Percentiles rank a stretch among this genome's conserved stretches.
These are phyloP conservation scores for Acanthamoeba castellanii DNA, from an alignment of 208 protist species.

Conservation along the genomic window DNA sequence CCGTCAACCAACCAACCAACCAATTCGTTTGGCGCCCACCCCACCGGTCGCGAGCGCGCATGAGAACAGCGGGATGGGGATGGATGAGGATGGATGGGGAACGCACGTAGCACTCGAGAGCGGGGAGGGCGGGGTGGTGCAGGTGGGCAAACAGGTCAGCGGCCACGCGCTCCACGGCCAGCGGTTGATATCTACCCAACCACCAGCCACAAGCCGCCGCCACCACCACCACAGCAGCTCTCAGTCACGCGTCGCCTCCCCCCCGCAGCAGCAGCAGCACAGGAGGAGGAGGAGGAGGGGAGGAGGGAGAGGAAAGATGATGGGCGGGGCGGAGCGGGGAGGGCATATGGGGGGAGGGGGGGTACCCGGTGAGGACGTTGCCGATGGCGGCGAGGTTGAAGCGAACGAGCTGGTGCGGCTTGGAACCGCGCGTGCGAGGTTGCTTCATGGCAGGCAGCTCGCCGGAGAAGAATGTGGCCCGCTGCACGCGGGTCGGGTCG, in stretches of 20 bases:
- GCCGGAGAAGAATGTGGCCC: constrained; percentile 7
- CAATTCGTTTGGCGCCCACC: no score
- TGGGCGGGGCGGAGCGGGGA: no score
- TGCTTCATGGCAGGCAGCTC: constrained; percentile 9
- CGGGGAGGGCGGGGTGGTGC: constrained; percentile 12
- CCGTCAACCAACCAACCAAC: no score
- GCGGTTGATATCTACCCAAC: neutral
- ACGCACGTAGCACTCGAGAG: constrained; percentile 19
- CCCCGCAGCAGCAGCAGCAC: neutral
- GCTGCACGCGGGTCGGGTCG: constrained; percentile 91
- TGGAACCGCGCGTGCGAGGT: constrained; percentile 33
- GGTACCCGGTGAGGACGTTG: neutral
- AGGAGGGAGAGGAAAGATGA: neutral
- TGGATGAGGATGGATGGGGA: neutral
- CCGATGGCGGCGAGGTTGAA: neutral
- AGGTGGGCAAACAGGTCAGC: constrained; percentile 39
- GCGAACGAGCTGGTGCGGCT: constrained; percentile 38
- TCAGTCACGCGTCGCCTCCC: no score
- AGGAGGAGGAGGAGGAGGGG: neutral
- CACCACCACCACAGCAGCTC: no score
- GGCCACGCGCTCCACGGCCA: neutral
- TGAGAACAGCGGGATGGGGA: neutral
- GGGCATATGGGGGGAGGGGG: no score
- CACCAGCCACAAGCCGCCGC: no score
- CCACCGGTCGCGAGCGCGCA: no score